phyloP scores from a whole-genome alignment of 805 yeast species.

The Candida khao-thaluensis region DNA sequence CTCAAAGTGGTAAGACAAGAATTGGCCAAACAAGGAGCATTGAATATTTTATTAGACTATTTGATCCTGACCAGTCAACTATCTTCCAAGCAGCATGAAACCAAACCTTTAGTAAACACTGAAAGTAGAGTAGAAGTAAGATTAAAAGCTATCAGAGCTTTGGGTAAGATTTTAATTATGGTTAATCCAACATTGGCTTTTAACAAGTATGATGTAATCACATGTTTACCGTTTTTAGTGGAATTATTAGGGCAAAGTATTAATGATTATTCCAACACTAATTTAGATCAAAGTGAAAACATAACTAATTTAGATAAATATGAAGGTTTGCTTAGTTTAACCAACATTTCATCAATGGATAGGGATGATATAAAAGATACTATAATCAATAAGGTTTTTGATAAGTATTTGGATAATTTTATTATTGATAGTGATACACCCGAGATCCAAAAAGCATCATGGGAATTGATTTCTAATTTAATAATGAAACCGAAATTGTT shows the following conservation, averaged over 20 bases:
- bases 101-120: constrained; percentile 19
- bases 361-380: constrained; percentile 36
- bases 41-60: constrained; percentile 38
- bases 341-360: constrained; percentile 57
- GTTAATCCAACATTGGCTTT: constrained; percentile 44
- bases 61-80: constrained; percentile 31
- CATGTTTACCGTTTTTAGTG: constrained; percentile 48
- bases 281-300: no score
- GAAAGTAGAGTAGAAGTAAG: constrained; percentile 19
- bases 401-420: constrained; percentile 46
- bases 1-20: constrained; percentile 26
- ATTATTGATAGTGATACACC: constrained; percentile 36
- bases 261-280: constrained; percentile 16
- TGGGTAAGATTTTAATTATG: constrained; percentile 47
- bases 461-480: constrained; percentile 66
- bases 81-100: constrained; percentile 15
- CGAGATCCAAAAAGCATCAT: constrained; percentile 54
- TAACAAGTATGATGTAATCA: constrained; percentile 32
- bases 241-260: constrained; percentile 42
- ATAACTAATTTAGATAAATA: constrained; percentile 44
- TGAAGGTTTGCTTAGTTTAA: constrained; percentile 62
- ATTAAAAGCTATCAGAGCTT: constrained; percentile 36
- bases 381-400: constrained; percentile 43
- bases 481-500: constrained; percentile 41
- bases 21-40: constrained; percentile 48